Evolutionary conservation across 2,329 filamentous ascomycete species (phyloP).

Genomic region (Colletotrichum sp.): DNA sequence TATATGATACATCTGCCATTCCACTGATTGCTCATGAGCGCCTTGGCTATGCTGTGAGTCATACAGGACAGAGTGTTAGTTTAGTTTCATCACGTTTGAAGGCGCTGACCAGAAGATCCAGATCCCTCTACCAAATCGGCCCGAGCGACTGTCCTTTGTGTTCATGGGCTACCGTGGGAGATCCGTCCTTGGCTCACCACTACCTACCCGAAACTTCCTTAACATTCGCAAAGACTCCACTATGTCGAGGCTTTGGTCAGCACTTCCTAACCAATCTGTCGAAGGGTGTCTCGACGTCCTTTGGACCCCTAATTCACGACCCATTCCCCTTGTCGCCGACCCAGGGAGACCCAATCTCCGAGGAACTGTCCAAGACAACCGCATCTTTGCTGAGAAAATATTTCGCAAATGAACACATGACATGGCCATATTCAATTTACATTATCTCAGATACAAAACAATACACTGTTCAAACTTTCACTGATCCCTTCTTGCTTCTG

Average conservation of each 20-base stretch:
- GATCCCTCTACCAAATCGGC: background rate
- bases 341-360: background rate
- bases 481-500: background rate
- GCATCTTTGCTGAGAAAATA: background rate
- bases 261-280: fast-evolving
- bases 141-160: background rate
- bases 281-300: background rate
- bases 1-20: too few species aligned
- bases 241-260: background rate
- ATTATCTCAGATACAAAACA: background rate
- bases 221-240: background rate
- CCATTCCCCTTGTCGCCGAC: background rate
- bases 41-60: background rate
- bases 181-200: background rate
- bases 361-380: background rate
- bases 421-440: background rate
- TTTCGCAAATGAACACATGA: background rate
- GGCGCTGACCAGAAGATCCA: background rate
- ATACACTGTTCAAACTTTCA: background rate
- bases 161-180: background rate
- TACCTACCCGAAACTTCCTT: background rate
- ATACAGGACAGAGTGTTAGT: background rate
- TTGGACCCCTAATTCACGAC: background rate
- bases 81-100: background rate
- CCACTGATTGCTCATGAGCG: background rate